Percentiles rank a stretch among this genome's conserved stretches.
phyloP scores from a whole-genome alignment of 1,139 yeast genomes.

The Candida sp. region DNA sequence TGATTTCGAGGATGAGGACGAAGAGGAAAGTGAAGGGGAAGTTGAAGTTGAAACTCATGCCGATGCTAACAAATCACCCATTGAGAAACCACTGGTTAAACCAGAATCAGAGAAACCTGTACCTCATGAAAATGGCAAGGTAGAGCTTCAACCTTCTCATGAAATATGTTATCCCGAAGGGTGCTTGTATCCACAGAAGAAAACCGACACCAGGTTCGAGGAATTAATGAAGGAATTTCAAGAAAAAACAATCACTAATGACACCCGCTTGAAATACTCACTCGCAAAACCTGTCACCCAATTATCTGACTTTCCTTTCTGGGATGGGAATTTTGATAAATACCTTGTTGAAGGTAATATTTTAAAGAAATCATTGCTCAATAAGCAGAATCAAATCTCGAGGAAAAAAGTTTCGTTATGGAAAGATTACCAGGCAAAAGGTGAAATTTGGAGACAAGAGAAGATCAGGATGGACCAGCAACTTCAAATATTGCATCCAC shows the following conservation, averaged over 20 bases:
- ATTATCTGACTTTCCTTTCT: constrained; percentile 53
- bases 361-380: constrained; percentile 13
- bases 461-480: constrained; percentile 56
- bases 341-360: constrained; percentile 15
- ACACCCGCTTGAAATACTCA: constrained; percentile 15
- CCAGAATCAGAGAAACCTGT: constrained; percentile 2
- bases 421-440: constrained; percentile 42
- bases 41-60: constrained; percentile 1
- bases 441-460: constrained; percentile 45
- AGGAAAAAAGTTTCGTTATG: constrained; percentile 39
- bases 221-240: constrained; percentile 47
- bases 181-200: constrained; percentile 51
- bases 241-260: constrained; percentile 18
- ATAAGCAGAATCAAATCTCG: constrained; percentile 16
- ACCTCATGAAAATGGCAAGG: not conserved
- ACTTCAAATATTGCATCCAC: constrained; percentile 45
- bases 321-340: constrained; percentile 30
- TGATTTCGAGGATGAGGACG: constrained; percentile 5
- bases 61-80: constrained; percentile 4
- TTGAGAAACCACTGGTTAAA: constrained; percentile 7
- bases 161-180: constrained; percentile 16
- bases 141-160: constrained; percentile 4
- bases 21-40: constrained; percentile 3
- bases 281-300: constrained; percentile 32
- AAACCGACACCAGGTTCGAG: constrained; percentile 51